phyloP scores from a whole-genome alignment of 768 basidiomycete species.

The Chalciporus sphaerocephalus region DNA sequence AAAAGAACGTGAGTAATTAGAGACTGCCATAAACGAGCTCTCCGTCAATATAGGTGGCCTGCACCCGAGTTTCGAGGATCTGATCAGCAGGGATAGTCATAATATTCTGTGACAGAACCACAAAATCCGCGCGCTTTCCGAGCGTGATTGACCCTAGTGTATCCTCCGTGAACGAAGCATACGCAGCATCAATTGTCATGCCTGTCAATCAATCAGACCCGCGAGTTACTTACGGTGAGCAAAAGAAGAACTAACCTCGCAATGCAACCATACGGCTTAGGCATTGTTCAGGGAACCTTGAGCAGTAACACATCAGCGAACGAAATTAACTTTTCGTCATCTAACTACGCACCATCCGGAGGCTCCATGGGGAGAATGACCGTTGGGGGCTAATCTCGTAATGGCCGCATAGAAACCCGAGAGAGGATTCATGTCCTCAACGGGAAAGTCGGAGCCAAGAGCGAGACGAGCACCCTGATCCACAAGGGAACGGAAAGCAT shows the following conservation, averaged over 20 bases:
- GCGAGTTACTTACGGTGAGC: neutral
- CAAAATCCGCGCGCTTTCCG: constrained; percentile 83
- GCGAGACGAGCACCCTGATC: constrained; percentile 65
- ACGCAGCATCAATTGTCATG: constrained; percentile 85
- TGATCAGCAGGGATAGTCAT: constrained; percentile 56
- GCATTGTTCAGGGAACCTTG: constrained; percentile 79
- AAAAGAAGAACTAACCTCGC: constrained; percentile 42
- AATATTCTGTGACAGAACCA: constrained; percentile 79
- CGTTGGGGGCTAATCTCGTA: constrained; percentile 63
- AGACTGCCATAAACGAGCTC: constrained; percentile 41
- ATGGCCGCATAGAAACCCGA: constrained; percentile 86
- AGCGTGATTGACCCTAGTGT: constrained; percentile 69
- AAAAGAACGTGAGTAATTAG: constrained; percentile 8
- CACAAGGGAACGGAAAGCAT: constrained; percentile 77
- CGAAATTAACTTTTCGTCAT: neutral
- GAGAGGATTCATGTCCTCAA: constrained; percentile 83
- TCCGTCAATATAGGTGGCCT: constrained; percentile 80
- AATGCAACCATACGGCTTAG: constrained; percentile 75
- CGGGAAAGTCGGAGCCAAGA: constrained; percentile 86
- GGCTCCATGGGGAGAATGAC: constrained; percentile 75
- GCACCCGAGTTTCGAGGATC: constrained; percentile 64
- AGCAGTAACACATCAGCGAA: neutral
- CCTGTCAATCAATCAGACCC: constrained; percentile 38
- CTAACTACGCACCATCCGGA: constrained; percentile 64
- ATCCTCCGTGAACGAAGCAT: constrained; percentile 77